These are phyloP conservation scores for Lolium multiflorum DNA, from an alignment of 176 grass and related monocot species.

Conservation along the genomic window DNA sequence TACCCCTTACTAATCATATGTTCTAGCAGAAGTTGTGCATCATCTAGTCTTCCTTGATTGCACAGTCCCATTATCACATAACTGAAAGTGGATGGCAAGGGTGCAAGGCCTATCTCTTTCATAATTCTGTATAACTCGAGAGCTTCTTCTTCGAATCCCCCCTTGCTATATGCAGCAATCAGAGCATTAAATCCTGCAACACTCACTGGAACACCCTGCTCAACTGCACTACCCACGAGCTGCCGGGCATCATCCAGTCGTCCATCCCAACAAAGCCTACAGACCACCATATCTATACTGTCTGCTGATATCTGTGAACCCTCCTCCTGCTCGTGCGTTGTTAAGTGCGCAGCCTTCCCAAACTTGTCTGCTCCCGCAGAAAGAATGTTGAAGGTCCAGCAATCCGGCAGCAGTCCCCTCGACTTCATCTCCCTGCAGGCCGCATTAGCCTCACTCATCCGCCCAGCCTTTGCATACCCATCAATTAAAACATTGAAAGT, in stretches of 20 bases:
- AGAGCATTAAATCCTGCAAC: constrained; percentile 75
- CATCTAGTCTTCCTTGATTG: constrained; percentile 60
- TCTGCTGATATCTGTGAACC: constrained; percentile 40
- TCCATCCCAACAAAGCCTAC: constrained; percentile 77
- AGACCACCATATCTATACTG: constrained; percentile 63
- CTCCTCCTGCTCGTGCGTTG: background rate
- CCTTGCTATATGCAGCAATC: constrained; percentile 76
- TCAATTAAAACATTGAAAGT: constrained; percentile 90
- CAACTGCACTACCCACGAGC: constrained; percentile 53
- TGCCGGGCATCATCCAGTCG: constrained; percentile 68
- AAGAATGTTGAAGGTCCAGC: constrained; percentile 90
- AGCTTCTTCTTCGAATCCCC: constrained; percentile 72
- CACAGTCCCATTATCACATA: constrained; percentile 80
- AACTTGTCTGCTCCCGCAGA: constrained; percentile 70
- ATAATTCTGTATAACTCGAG: constrained; percentile 73
- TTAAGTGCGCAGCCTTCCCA: constrained; percentile 9
- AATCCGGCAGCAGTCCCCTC: constrained; percentile 75
- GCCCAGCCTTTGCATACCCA: constrained; percentile 80
- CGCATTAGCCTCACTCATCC: constrained; percentile 58
- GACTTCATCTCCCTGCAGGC: constrained; percentile 71
- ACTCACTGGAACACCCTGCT: constrained; percentile 55
- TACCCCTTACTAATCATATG: constrained; percentile 74
- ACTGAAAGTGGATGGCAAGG: constrained; percentile 71
- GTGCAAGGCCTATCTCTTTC: constrained; percentile 56
- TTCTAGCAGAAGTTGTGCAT: constrained; percentile 62